Conservation (phyloP, 306 rosid genomes). For the Senna siamea region DNA sequence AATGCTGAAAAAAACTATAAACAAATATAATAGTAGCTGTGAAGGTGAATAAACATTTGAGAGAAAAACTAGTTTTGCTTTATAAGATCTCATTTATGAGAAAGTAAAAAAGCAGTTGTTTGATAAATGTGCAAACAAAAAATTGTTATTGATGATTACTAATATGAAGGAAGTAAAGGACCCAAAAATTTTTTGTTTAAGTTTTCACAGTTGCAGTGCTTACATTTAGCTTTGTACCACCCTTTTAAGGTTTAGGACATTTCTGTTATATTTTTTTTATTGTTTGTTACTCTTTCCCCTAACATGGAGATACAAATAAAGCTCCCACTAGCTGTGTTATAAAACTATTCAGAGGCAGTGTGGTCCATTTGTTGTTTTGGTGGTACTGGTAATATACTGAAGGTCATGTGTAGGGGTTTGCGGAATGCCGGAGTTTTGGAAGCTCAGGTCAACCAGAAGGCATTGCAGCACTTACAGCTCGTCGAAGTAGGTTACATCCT, state of each 20-base stretch:
- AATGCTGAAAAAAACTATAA: neutral
- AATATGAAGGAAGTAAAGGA: constrained; percentile 2
- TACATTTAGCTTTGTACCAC: constrained; percentile 7
- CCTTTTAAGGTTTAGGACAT: constrained; percentile 23
- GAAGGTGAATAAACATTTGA: constrained; percentile 18
- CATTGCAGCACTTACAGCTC: constrained; percentile 83
- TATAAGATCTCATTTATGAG: no score
- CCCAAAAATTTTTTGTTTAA: neutral
- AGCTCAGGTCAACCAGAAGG: constrained; percentile 93
- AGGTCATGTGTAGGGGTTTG: constrained; percentile 85
- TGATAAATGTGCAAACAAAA: neutral
- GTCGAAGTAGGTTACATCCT: constrained; percentile 97
- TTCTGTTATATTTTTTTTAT: constrained; percentile 3
- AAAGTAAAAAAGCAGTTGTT: neutral
- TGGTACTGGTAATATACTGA: neutral
- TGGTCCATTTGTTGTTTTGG: neutral
- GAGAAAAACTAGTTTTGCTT: no score
- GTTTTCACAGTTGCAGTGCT: neutral
- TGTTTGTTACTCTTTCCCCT: constrained; percentile 13
- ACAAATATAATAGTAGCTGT: neutral
- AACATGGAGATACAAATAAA: constrained; percentile 5
- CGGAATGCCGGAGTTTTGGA: constrained; percentile 94
- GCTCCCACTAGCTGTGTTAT: neutral
- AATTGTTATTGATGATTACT: constrained; percentile 2
- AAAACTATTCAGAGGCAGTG: constrained; percentile 2